Evolutionary conservation across 257 asterid species (phyloP).

Genomic region (Nicotiana paniculata): DNA sequence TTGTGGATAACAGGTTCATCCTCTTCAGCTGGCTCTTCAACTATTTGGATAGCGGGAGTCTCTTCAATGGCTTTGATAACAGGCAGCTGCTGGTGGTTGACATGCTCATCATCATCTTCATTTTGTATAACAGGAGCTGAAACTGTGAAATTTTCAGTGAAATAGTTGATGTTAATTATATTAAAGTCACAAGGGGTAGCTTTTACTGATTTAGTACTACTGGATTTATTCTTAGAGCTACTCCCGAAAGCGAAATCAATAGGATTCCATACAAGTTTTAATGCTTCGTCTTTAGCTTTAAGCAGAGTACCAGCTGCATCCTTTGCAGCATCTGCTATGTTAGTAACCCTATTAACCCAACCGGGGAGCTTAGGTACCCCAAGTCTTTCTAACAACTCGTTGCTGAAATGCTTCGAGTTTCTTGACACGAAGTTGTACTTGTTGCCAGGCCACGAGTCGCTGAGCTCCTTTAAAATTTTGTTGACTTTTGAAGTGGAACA

Average conservation of each 20-base stretch:
- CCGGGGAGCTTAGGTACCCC: conserved; percentile 13
- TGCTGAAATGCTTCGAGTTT: conserved; percentile 9
- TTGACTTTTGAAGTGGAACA: not conserved
- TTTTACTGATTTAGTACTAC: not conserved
- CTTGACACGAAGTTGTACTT: not conserved
- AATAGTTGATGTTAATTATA: not conserved
- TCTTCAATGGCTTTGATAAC: not conserved
- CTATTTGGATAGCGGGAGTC: not conserved
- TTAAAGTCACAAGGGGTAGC: not conserved
- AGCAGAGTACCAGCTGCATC: not conserved
- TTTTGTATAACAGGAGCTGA: not conserved
- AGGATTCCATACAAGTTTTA: not conserved
- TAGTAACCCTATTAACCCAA: conserved; percentile 6
- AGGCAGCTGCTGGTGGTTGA: not conserved
- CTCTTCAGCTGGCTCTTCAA: not conserved
- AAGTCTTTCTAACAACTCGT: conserved; percentile 6
- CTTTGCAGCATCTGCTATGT: not conserved
- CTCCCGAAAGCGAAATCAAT: not conserved
- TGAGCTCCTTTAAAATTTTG: conserved; percentile 3
- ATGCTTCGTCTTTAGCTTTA: not conserved
- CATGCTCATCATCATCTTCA: not conserved
- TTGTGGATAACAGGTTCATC: not conserved
- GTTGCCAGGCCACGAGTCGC: not conserved
- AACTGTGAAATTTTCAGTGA: not conserved
- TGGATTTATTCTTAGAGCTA: not conserved